These are phyloP conservation scores for Globisporangium heterothallicum DNA, from an alignment of 352 stramenopile species.

Conservation along the genomic window DNA sequence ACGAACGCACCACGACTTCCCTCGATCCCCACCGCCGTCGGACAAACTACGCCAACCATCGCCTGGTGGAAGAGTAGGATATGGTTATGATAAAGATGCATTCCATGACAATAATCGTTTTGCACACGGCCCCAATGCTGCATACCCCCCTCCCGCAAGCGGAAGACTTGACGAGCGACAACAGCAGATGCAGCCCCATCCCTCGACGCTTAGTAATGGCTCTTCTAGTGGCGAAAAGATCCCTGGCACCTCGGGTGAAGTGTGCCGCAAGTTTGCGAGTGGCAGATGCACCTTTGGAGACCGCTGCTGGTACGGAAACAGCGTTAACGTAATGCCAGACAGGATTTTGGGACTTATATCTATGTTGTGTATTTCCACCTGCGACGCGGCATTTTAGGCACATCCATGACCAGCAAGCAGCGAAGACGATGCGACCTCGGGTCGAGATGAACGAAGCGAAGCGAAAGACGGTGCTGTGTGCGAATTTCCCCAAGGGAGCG, in stretches of 20 bases:
- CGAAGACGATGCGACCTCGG: slow-evolving; percentile 9
- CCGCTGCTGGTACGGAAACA: slow-evolving; percentile 65
- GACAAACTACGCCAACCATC: slow-evolving; percentile 5
- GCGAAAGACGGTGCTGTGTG: slow-evolving; percentile 76
- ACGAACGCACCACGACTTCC: background rate
- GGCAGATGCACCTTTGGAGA: slow-evolving; percentile 74
- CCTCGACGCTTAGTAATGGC: background rate
- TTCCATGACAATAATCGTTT: slow-evolving; percentile 14
- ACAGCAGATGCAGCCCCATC: slow-evolving; percentile 12
- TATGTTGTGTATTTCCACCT: background rate
- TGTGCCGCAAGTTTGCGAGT: slow-evolving; percentile 73
- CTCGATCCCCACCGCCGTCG: background rate
- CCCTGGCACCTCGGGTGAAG: slow-evolving; percentile 37
- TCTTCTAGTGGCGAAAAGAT: slow-evolving; percentile 20
- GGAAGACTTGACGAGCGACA: slow-evolving; percentile 7
- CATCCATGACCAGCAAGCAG: slow-evolving; percentile 33
- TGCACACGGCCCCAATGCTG: background rate
- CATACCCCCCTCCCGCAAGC: background rate
- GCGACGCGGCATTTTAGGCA: slow-evolving; percentile 33
- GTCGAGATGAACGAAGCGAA: slow-evolving; percentile 38
- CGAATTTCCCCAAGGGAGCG: slow-evolving; percentile 61
- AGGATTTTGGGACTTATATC: slow-evolving; percentile 10
- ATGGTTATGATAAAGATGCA: slow-evolving; percentile 9
- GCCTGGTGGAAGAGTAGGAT: slow-evolving; percentile 1
- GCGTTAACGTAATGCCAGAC: slow-evolving; percentile 4